Evolutionary conservation across 164 flowering plant species (phyloP).

Genomic region (Macadamia tetraphylla): DNA sequence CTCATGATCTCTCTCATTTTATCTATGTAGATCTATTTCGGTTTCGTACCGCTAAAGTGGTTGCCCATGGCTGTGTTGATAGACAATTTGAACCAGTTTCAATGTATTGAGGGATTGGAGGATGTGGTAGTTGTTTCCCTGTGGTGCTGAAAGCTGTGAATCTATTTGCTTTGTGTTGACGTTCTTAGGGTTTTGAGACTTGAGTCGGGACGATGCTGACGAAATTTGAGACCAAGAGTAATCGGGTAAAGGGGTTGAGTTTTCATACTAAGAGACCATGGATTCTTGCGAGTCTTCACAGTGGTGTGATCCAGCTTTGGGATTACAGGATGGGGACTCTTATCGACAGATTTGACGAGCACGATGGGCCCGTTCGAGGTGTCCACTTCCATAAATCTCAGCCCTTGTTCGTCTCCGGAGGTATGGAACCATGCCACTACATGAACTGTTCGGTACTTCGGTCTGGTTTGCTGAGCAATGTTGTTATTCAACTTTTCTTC

Average conservation of each 20-base stretch:
- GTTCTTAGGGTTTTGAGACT: slow-evolving; percentile 9
- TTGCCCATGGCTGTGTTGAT: neutral
- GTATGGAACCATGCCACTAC: slow-evolving; percentile 9
- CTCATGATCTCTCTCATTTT: neutral
- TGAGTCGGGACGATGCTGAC: slow-evolving; percentile 22
- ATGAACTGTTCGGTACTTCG: neutral
- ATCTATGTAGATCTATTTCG: neutral
- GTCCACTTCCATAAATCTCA: slow-evolving; percentile 37
- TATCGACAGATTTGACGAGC: slow-evolving; percentile 37
- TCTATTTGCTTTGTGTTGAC: neutral
- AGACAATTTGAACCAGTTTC: neutral
- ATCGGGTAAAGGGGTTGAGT: slow-evolving; percentile 39
- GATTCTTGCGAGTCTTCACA: slow-evolving; percentile 41
- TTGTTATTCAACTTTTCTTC: neutral
- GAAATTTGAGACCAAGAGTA: slow-evolving; percentile 42
- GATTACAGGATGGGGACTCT: slow-evolving; percentile 41
- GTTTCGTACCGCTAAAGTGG: neutral
- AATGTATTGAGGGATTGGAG: slow-evolving; percentile 2
- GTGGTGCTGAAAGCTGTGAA: neutral
- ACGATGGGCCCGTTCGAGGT: slow-evolving; percentile 39
- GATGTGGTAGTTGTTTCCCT: neutral
- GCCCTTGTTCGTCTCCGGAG: slow-evolving; percentile 39
- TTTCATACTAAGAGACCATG: slow-evolving; percentile 41
- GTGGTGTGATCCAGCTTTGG: slow-evolving; percentile 42
- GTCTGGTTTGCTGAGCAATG: neutral